Percentiles rank a stretch among this genome's conserved stretches.
Evolutionary conservation across 768 basidiomycete species (phyloP).

Genomic region (Rhizopogon salebrosus): DNA sequence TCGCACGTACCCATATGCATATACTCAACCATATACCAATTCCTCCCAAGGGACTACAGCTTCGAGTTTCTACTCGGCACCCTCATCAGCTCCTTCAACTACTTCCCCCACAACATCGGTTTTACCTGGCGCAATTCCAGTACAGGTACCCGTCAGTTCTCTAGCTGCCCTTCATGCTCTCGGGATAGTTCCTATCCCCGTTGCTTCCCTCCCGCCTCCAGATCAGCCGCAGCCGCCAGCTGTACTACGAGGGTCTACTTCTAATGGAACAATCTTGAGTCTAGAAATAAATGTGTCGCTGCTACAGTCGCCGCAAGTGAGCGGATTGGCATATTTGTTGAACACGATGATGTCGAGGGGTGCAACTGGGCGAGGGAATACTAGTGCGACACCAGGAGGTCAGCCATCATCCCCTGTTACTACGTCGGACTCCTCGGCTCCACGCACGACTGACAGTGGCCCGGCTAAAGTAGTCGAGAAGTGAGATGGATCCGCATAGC

Average conservation of each 20-base stretch:
- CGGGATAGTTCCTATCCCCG: conserved; percentile 69
- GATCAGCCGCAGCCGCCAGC: conserved; percentile 68
- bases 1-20: conserved; percentile 60
- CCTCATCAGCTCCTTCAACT: conserved; percentile 27
- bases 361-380: conserved; percentile 14
- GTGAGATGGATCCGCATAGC: background rate
- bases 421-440: background rate
- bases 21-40: conserved; percentile 49
- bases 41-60: conserved; percentile 15
- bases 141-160: conserved; percentile 62
- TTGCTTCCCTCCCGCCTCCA: conserved; percentile 43
- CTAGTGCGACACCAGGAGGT: background rate
- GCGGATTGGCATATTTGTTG: conserved; percentile 63
- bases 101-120: conserved; percentile 29
- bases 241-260: conserved; percentile 66
- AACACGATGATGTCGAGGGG: conserved; percentile 63
- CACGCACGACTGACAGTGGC: background rate
- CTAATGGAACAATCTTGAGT: conserved; percentile 66
- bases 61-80: conserved; percentile 21
- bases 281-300: conserved; percentile 76
- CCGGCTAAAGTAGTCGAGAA: background rate
- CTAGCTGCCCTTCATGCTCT: conserved; percentile 58
- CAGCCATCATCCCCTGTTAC: background rate
- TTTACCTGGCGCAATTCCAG: conserved; percentile 44
- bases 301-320: conserved; percentile 73